phyloP scores from a whole-genome alignment of 1,139 yeast genomes.

The Suhomyces wounanorum region DNA sequence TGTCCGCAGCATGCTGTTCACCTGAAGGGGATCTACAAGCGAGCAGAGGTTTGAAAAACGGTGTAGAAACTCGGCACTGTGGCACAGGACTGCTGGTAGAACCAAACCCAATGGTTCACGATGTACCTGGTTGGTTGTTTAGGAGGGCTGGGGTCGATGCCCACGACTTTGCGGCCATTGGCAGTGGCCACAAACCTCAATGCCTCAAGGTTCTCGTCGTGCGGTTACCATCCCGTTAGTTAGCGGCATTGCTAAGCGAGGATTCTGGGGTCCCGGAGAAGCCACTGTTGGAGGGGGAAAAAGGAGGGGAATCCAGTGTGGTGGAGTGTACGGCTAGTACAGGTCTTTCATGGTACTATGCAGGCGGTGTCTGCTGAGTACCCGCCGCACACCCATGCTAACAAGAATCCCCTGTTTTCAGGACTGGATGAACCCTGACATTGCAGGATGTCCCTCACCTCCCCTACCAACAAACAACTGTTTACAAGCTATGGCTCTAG shows the following conservation, averaged over 20 bases:
- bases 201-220: background rate
- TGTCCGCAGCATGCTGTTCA: background rate
- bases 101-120: background rate
- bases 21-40: background rate
- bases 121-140: background rate
- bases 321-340: background rate
- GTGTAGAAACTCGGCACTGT: background rate
- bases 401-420: background rate
- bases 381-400: background rate
- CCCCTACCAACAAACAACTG: background rate
- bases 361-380: background rate
- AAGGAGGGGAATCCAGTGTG: background rate
- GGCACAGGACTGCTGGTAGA: background rate
- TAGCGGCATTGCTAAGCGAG: constrained; percentile 11
- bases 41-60: background rate
- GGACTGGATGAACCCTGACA: background rate
- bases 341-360: background rate
- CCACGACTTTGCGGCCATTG: background rate
- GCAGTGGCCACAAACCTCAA: background rate
- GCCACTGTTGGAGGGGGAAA: constrained; percentile 1
- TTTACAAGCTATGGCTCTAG: background rate
- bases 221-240: background rate
- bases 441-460: background rate
- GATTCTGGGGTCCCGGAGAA: constrained; percentile 1
- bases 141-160: background rate